Evolutionary conservation across 2,329 filamentous ascomycete species (phyloP), one percentile per base, ranked within the genome.

Genomic region (Lecanicillium sp.): DNA sequence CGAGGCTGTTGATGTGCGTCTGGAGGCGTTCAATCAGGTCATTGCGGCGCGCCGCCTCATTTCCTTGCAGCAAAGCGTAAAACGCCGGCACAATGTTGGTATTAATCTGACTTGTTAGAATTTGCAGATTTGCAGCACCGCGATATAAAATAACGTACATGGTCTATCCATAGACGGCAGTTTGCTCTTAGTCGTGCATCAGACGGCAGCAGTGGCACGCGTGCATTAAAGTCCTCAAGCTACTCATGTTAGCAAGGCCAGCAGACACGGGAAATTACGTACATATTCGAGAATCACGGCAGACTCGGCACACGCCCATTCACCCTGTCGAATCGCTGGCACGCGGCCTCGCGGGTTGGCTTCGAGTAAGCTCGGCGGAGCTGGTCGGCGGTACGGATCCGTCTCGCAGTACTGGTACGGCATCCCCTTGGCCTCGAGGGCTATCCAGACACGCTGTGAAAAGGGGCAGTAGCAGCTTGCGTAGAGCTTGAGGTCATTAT

Each of bases 361-460:
- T 46, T 87, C 83, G 17, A 88, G 69, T 20, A 90, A 65, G 12
- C 59, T 54, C 30, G 56, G 55, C 8, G 77, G 54, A 18, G 55
- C 57, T 4, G 79, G 84, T 45, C 84, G 84, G 49, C 80, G 77
- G 55, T 86, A 88, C 7, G 86, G 84, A 52, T 94, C 84, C 33
- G 87, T 79, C 60, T 94, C 87, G 50, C 87, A 81, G 59, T 94
- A 94, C 55, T 94, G 85, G 55, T 94, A 94, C 28, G 75, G 66
- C 8, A 92, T 70, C 14, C 77, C 73, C 57, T 92, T 92, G 50
- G 80, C 69, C 58, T 94, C 87, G 27, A 94, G 70, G 1, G 87
- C 84, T 46, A 94, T 92, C 87, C 87, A 94, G 18, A 92, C 84
- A 14, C 87, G 78, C 56, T 94, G 87, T 2, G 87, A 87, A 55